Base-by-base conservation (phyloP, 2,329 filamentous ascomycete genomes). In the Penicillium corylophilum region DNA sequence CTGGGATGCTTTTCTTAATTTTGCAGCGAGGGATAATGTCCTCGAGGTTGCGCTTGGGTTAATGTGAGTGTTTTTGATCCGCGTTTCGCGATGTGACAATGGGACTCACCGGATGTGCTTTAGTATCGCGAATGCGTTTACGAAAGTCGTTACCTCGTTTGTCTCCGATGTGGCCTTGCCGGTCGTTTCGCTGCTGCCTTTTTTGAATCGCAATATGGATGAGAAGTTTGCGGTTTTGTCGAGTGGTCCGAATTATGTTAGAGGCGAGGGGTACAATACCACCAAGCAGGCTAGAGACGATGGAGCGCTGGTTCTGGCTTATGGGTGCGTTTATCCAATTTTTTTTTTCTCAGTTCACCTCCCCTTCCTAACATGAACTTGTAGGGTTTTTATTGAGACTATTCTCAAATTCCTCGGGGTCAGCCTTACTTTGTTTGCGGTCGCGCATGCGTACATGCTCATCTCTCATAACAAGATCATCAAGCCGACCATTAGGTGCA, bases 21-120 rank as follows among this genome's bases (percentile, higher is more conserved):
- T 90, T 69, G 86, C 86, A 0, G 81, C 89, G 48, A 82, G 87
- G 57, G 87, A 88, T 51, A 89, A 90, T 61, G 87, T 90, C 43
- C 78, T 90, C 23, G 84, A 90, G 68, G 87, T 90, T 53, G 87
- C 87, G 15, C 84, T 90, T 60, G 87, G 87, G 59, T 74, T 90
- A 57, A 90, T 90, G 86, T 88, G 65, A 68, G 77, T 28, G 26
- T 8, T 3, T 2, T 2, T 1, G 3, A 10, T 26, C 26, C 8
- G 26, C 26, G 5, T 10, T 10, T 28, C 8, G 26, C 7, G 7
- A 28, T 10, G 23, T 4, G 7, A 24, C 7, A 24, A 7, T 8
- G 2, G 31, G 35, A 43, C 39, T 46, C 9, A 50, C 23, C 18
- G 10, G 10, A 40, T 15, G 4, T 16, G 13, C 23, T 20, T 18